These are phyloP conservation scores for Solanum chiquidenum DNA, from an alignment of 257 asterid species.

Conservation along the genomic window DNA sequence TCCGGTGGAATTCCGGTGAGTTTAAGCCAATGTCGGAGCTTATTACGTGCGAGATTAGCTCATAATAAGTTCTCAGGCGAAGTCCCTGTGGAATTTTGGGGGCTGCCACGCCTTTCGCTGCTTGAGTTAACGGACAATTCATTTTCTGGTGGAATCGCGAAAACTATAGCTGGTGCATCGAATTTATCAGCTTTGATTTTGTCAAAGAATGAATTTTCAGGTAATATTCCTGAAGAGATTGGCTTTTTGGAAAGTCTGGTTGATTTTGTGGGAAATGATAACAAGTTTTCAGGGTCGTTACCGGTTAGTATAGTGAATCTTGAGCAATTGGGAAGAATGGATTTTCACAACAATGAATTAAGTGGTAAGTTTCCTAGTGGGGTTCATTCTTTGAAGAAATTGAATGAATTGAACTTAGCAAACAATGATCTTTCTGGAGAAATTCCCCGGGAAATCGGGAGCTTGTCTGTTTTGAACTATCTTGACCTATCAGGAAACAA, in stretches of 20 bases:
- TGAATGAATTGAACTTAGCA: conserved; percentile 77
- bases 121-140: conserved; percentile 68
- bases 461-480: conserved; percentile 63
- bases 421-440: conserved; percentile 60
- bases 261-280: conserved; percentile 55
- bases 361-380: conserved; percentile 67
- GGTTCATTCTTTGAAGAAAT: conserved; percentile 63
- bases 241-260: conserved; percentile 56
- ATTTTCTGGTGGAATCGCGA: conserved; percentile 67
- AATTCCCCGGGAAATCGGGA: conserved; percentile 80
- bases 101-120: conserved; percentile 78
- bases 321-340: conserved; percentile 72
- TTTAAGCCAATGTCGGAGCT: conserved; percentile 58
- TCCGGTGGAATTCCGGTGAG: conserved; percentile 65
- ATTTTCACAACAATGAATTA: conserved; percentile 60
- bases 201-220: conserved; percentile 67
- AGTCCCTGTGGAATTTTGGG: conserved; percentile 79
- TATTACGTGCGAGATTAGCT: conserved; percentile 66
- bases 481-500: conserved; percentile 79
- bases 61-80: conserved; percentile 63
- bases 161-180: conserved; percentile 63
- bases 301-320: conserved; percentile 72
- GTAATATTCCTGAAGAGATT: conserved; percentile 67
- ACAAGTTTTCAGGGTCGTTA: conserved; percentile 54
- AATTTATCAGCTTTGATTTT: conserved; percentile 67